Conservation (phyloP, 1,284 basidiomycete genomes). For the Stygiomarasmius scandens region DNA sequence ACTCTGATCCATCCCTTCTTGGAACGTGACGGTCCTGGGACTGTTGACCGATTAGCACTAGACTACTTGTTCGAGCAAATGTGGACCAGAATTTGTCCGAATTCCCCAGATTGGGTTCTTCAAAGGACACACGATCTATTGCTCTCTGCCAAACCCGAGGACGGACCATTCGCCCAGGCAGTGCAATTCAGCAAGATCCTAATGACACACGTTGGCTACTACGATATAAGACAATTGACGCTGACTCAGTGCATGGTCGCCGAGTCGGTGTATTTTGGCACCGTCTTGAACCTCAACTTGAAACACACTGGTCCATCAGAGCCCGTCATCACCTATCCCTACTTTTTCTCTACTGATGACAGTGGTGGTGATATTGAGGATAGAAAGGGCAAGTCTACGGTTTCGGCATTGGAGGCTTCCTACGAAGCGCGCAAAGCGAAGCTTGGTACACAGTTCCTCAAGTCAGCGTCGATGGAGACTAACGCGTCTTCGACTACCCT, state of each 20-base stretch:
- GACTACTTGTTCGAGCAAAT: neutral
- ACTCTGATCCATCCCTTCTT: neutral
- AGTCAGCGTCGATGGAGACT: neutral
- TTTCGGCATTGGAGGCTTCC: conserved; percentile 13
- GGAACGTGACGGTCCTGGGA: conserved; percentile 3
- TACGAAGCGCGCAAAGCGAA: conserved; percentile 18
- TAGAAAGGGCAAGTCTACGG: conserved; percentile 17
- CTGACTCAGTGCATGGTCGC: neutral
- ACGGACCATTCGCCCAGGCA: neutral
- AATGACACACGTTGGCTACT: neutral
- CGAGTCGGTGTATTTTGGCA: conserved; percentile 17
- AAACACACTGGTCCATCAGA: neutral
- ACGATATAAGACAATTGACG: neutral
- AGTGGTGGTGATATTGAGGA: conserved; percentile 22
- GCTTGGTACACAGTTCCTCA: conserved; percentile 5
- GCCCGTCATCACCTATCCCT: conserved; percentile 15
- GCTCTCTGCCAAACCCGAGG: neutral
- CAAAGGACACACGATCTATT: neutral
- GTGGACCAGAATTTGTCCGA: neutral
- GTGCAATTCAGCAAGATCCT: neutral
- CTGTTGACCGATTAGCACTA: conserved; percentile 6
- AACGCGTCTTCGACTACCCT: conserved; percentile 17
- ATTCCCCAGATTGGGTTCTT: neutral
- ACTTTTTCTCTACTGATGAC: conserved; percentile 17
- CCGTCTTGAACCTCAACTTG: conserved; percentile 1